phyloP scores from a whole-genome alignment of 176 grass and related monocot genomes.

The Stipa capillata region DNA sequence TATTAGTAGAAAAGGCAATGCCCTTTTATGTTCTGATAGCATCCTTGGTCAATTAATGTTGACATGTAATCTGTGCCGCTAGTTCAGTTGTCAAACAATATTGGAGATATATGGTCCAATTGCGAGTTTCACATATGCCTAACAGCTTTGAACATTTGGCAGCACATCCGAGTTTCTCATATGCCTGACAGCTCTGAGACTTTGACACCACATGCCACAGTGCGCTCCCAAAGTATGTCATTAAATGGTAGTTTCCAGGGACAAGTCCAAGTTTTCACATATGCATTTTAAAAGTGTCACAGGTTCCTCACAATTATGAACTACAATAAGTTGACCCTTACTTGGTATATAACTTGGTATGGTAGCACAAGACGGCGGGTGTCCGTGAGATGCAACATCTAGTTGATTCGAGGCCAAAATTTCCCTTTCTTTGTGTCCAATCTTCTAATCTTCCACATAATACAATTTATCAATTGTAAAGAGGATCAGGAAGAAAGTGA shows the following conservation, averaged over 20 bases:
- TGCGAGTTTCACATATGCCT: background rate
- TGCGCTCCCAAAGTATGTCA: background rate
- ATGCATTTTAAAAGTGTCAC: background rate
- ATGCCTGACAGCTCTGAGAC: background rate
- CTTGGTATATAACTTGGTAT: too few species aligned
- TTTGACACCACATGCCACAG: background rate
- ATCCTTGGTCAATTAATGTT: background rate
- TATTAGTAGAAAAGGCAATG: too few species aligned
- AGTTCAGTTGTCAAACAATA: background rate
- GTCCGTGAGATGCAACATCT: too few species aligned
- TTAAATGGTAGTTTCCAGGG: too few species aligned
- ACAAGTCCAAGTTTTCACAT: too few species aligned
- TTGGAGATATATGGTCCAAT: background rate
- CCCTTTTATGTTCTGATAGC: background rate
- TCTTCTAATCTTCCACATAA: background rate
- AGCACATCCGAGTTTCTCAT: background rate
- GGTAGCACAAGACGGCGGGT: too few species aligned
- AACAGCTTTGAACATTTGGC: background rate
- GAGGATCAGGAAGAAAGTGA: background rate
- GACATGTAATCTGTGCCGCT: background rate
- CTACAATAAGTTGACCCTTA: too few species aligned
- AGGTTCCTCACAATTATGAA: background rate
- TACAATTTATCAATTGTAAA: background rate
- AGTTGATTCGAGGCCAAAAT: background rate
- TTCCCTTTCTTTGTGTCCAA: background rate